Conservation (phyloP, 495 filamentous ascomycete genomes). For the Neurospora africana region DNA sequence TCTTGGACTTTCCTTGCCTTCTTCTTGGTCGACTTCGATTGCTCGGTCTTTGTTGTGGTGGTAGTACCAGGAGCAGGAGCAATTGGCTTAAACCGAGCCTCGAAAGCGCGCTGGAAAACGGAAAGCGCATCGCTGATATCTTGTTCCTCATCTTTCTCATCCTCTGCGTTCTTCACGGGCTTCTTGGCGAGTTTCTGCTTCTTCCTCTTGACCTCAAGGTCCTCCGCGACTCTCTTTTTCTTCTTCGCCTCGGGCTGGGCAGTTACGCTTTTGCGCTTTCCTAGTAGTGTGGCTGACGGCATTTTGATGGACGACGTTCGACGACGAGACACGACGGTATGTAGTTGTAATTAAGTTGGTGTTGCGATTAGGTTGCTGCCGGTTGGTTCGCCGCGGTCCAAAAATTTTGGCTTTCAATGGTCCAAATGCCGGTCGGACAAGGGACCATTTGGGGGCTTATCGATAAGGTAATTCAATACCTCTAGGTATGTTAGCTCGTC, state of each 20-base stretch:
- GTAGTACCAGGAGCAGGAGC: conserved; percentile 21
- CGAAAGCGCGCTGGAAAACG: conserved; percentile 72
- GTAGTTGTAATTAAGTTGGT: not conserved
- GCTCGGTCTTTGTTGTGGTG: conserved; percentile 8
- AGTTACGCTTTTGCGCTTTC: not conserved
- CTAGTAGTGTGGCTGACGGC: not conserved
- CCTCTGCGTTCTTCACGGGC: not conserved
- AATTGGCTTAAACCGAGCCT: conserved; percentile 73
- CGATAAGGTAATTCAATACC: not conserved
- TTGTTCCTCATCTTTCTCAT: conserved; percentile 2
- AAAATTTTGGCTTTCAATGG: not conserved
- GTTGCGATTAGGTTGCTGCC: not conserved
- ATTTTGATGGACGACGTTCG: not conserved
- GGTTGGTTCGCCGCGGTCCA: not conserved
- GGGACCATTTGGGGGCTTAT: not conserved
- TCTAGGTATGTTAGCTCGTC: too few species aligned
- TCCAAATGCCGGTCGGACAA: not conserved
- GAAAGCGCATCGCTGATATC: conserved; percentile 30
- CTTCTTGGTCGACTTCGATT: conserved; percentile 15
- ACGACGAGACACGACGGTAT: not conserved
- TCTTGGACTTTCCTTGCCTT: conserved; percentile 11
- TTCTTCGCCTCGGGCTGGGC: not conserved
- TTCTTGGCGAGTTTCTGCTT: not conserved
- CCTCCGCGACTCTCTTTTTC: not conserved
- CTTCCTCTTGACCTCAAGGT: not conserved